Evolutionary conservation across 106 monocot species (phyloP).

Genomic region (Phalaenopsis aphrodite): DNA sequence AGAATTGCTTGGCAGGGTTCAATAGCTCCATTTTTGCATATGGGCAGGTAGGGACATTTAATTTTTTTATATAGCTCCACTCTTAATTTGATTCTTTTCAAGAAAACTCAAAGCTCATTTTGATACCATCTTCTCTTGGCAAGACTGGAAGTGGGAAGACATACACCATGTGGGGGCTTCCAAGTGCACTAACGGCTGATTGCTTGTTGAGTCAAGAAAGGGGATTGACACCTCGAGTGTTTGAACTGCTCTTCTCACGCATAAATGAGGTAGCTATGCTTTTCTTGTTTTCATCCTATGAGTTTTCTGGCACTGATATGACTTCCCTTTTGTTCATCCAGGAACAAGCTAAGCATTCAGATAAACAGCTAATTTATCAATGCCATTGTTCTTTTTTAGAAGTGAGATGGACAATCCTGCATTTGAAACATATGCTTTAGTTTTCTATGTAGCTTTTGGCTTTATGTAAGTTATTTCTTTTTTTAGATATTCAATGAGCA

Average conservation of each 20-base stretch:
- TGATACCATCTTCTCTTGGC: background rate
- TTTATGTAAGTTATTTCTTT: slow-evolving; percentile 1
- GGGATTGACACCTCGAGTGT: slow-evolving; percentile 93
- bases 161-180: slow-evolving; percentile 98
- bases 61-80: background rate
- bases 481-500: slow-evolving; percentile 97
- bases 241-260: slow-evolving; percentile 78
- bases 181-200: slow-evolving; percentile 48
- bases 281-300: background rate
- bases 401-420: slow-evolving; percentile 27
- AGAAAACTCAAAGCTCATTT: background rate
- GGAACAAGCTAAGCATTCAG: slow-evolving; percentile 78
- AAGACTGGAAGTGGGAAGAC: slow-evolving; percentile 99
- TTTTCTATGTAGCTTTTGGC: background rate
- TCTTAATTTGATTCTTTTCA: background rate
- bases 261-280: slow-evolving; percentile 54
- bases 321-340: slow-evolving; percentile 15
- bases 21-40: slow-evolving; percentile 99
- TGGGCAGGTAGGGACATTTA: slow-evolving; percentile 60
- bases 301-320: background rate
- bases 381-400: slow-evolving; percentile 94
- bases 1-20: slow-evolving; percentile 93
- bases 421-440: slow-evolving; percentile 5
- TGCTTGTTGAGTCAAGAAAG: slow-evolving; percentile 39
- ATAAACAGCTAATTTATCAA: slow-evolving; percentile 67